Evolutionary conservation across 805 yeast species (phyloP).

Genomic region (Hemisphaericaspora nanyangensis): DNA sequence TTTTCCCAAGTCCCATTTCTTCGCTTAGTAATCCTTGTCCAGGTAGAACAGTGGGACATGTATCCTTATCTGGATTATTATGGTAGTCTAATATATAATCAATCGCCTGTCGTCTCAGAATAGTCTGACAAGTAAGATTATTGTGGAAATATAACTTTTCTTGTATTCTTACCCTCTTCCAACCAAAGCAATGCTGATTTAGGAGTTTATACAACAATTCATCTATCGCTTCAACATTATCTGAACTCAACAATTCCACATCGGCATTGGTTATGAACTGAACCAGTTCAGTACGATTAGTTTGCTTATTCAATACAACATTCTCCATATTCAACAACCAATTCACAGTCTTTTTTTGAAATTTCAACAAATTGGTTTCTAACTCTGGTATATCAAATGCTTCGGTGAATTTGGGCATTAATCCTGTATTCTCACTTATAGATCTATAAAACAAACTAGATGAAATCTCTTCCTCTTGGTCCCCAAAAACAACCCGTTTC

Average conservation of each 20-base stretch:
- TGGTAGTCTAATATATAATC: slow-evolving; percentile 25
- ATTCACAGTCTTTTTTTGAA: slow-evolving; percentile 51
- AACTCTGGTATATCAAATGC: slow-evolving; percentile 39
- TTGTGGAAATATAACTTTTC: slow-evolving; percentile 43
- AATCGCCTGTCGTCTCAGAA: slow-evolving; percentile 27
- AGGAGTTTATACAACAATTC: slow-evolving; percentile 26
- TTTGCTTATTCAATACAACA: slow-evolving; percentile 26
- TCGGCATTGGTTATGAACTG: slow-evolving; percentile 14
- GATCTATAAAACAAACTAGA: slow-evolving; percentile 46
- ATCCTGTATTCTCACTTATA: slow-evolving; percentile 42
- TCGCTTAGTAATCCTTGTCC: slow-evolving; percentile 77
- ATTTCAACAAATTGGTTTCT: slow-evolving; percentile 40
- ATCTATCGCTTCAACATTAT: background rate
- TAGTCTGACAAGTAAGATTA: slow-evolving; percentile 45
- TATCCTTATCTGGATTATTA: slow-evolving; percentile 14
- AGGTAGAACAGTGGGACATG: slow-evolving; percentile 30
- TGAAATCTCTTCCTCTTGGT: slow-evolving; percentile 24
- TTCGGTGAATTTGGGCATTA: slow-evolving; percentile 14
- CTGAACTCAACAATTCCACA: background rate
- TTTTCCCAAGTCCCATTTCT: slow-evolving; percentile 97
- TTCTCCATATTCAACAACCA: slow-evolving; percentile 58
- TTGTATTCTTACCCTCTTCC: slow-evolving; percentile 27
- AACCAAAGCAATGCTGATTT: slow-evolving; percentile 50
- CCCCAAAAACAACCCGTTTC: too few species aligned
- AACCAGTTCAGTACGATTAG: slow-evolving; percentile 17